These are phyloP conservation scores for Ophiostoma populinum DNA, from an alignment of 2,329 filamentous ascomycete genomes.

Conservation along the genomic window DNA sequence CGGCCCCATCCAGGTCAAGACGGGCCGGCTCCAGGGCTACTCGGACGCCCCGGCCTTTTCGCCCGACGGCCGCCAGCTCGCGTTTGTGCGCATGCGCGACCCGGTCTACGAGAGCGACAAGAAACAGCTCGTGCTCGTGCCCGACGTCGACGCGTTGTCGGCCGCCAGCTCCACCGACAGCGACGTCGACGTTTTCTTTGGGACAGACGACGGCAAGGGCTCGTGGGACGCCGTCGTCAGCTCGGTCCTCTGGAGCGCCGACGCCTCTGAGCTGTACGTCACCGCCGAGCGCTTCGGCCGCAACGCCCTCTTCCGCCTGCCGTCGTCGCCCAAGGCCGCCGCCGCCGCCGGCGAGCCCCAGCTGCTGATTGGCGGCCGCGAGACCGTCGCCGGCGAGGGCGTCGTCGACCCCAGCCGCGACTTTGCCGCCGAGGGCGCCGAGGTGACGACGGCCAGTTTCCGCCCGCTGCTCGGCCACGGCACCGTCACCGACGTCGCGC, in stretches of 20 bases:
- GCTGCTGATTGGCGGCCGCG: slow-evolving; percentile 23
- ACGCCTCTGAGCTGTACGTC: slow-evolving; percentile 50
- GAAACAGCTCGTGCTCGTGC: slow-evolving; percentile 46
- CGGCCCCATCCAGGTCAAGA: slow-evolving; percentile 4
- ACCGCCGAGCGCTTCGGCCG: slow-evolving; percentile 54
- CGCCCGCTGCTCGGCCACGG: slow-evolving; percentile 21
- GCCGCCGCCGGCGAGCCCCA: slow-evolving; percentile 23
- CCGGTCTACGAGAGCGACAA: slow-evolving; percentile 71
- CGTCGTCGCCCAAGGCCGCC: slow-evolving; percentile 30
- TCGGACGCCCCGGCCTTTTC: slow-evolving; percentile 55
- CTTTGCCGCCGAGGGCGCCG: neutral
- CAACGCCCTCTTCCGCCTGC: slow-evolving; percentile 42
- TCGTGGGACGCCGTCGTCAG: slow-evolving; percentile 43
- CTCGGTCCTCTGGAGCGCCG: slow-evolving; percentile 34
- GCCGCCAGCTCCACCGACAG: neutral
- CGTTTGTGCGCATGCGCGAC: slow-evolving; percentile 63
- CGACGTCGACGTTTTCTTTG: slow-evolving; percentile 44
- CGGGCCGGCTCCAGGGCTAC: slow-evolving; percentile 44
- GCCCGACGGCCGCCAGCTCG: slow-evolving; percentile 49
- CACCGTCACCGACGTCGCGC: slow-evolving; percentile 33
- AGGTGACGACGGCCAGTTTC: slow-evolving; percentile 2
- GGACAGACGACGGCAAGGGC: slow-evolving; percentile 43
- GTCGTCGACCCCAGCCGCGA: neutral
- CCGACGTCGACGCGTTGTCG: slow-evolving; percentile 37
- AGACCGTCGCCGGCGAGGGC: slow-evolving; percentile 8